A percentile compares a stretch with the other conserved stretches of the same genome.
These are phyloP conservation scores for Aspergillus jensenii DNA, from an alignment of 2,329 filamentous ascomycete species.

Conservation along the genomic window DNA sequence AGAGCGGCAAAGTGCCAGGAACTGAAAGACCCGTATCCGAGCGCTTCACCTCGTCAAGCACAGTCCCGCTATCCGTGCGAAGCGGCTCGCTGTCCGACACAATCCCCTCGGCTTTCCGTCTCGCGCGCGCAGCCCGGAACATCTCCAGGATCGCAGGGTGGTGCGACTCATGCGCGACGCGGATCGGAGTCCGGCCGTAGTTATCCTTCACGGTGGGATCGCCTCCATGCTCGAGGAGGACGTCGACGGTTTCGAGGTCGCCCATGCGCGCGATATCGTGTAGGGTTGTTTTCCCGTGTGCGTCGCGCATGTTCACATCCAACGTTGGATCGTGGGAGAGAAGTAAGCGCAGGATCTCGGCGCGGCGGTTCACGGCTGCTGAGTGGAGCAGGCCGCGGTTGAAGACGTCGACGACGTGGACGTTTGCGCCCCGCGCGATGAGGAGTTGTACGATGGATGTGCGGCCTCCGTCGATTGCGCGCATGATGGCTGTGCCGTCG, in stretches of 20 bases:
- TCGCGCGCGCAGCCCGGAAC: background rate
- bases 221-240: conserved; percentile 4
- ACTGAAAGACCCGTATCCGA: background rate
- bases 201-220: conserved; percentile 9
- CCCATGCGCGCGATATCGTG: conserved; percentile 3
- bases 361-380: conserved; percentile 2
- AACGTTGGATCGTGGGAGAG: conserved; percentile 2
- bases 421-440: background rate
- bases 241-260: background rate
- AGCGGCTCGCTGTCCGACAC: background rate
- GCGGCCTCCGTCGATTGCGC: background rate
- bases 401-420: conserved; percentile 10
- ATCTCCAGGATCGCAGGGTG: background rate
- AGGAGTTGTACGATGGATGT: conserved; percentile 2
- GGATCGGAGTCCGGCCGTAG: conserved; percentile 7
- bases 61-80: background rate
- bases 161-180: conserved; percentile 5
- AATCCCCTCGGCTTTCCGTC: background rate
- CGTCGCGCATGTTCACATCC: conserved; percentile 9
- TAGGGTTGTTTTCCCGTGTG: conserved; percentile 5
- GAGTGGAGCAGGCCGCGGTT: conserved; percentile 2
- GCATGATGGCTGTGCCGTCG: conserved; percentile 5
- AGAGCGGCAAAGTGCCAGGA: background rate
- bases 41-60: background rate
- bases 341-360: background rate